phyloP scores from a whole-genome alignment of 495 filamentous ascomycete species.

The Trichoderma erinaceum region DNA sequence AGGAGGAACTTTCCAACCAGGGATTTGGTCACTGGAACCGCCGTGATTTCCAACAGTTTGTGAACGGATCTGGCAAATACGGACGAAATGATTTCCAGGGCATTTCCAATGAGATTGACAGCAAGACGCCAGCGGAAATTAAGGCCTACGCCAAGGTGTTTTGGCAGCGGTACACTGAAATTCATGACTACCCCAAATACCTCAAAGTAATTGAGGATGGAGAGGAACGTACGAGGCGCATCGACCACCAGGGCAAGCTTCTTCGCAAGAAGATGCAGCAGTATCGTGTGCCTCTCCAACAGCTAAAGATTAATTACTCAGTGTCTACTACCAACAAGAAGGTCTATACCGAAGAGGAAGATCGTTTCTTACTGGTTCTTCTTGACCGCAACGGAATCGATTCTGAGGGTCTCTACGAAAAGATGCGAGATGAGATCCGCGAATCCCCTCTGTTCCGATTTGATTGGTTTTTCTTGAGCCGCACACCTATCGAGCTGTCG shows the following conservation, averaged over 20 bases:
- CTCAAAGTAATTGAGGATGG: constrained; percentile 82
- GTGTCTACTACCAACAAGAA: constrained; percentile 99
- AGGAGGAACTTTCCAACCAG: constrained; percentile 67
- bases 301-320: constrained; percentile 97
- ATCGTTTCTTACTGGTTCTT: constrained; percentile 91
- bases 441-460: constrained; percentile 95
- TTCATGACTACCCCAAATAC: constrained; percentile 81
- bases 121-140: constrained; percentile 78
- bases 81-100: constrained; percentile 75
- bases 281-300: constrained; percentile 93
- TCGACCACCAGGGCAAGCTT: constrained; percentile 89
- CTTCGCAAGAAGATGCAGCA: constrained; percentile 88
- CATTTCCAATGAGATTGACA: constrained; percentile 87
- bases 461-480: constrained; percentile 97
- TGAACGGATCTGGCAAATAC: constrained; percentile 89
- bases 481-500: constrained; percentile 87
- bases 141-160: constrained; percentile 88
- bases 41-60: constrained; percentile 95
- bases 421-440: constrained; percentile 84
- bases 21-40: constrained; percentile 94
- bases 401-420: constrained; percentile 75
- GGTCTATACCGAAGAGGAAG: constrained; percentile 98
- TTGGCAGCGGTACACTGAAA: constrained; percentile 86
- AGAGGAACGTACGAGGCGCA: constrained; percentile 81
- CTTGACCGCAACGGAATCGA: constrained; percentile 86